Evolutionary conservation across 2,329 filamentous ascomycete species (phyloP).

Genomic region (Lasiodiplodia gonubiensis): DNA sequence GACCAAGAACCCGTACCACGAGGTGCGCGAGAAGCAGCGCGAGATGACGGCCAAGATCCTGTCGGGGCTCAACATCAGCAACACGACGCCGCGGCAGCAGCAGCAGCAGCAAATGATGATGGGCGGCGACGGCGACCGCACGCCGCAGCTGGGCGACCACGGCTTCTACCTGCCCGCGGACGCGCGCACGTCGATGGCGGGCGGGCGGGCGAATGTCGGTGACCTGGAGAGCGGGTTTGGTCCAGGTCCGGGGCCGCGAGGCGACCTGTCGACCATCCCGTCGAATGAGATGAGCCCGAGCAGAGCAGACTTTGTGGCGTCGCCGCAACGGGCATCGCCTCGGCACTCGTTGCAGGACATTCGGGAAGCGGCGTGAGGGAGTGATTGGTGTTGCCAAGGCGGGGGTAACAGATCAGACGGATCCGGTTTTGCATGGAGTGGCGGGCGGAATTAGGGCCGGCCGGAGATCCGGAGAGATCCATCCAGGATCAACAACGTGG

Average conservation of each 20-base stretch:
- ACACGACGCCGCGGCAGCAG: not conserved
- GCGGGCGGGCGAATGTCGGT: not conserved
- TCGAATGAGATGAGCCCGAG: constrained; percentile 18
- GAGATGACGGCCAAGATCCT: constrained; percentile 27
- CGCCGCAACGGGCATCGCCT: constrained; percentile 17
- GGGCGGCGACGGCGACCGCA: constrained; percentile 10
- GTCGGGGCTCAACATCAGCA: constrained; percentile 16
- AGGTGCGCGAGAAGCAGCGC: constrained; percentile 28
- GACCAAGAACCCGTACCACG: constrained; percentile 29
- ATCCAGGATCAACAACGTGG: constrained; percentile 12
- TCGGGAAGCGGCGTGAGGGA: constrained; percentile 1
- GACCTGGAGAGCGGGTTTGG: constrained; percentile 24
- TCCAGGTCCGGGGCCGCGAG: constrained; percentile 8
- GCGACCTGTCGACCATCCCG: constrained; percentile 20
- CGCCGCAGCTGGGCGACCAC: constrained; percentile 16
- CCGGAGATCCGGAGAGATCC: constrained; percentile 20
- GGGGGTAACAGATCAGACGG: constrained; percentile 8
- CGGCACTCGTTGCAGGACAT: constrained; percentile 19
- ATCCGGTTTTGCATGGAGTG: not conserved
- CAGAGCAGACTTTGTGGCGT: constrained; percentile 9
- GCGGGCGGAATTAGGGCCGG: not conserved
- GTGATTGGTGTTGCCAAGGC: constrained; percentile 7
- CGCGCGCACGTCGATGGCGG: not conserved
- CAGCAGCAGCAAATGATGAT: not conserved
- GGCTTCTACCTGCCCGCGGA: constrained; percentile 3